Base-by-base conservation (phyloP, 352 stramenopile genomes). In the Phytopythium kandeliae region DNA sequence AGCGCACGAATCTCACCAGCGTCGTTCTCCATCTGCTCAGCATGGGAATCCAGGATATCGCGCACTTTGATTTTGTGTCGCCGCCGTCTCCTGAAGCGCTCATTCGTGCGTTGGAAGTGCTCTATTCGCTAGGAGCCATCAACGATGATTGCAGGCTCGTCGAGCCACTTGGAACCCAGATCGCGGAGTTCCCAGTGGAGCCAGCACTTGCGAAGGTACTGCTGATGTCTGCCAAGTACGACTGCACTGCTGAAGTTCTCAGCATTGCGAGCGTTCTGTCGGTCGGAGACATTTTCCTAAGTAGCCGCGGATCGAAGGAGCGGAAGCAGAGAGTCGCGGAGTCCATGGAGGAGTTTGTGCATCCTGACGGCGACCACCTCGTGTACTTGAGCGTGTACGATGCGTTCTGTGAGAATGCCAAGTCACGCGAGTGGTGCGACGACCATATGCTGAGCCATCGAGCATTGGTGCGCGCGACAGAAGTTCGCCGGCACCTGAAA, bases 141-240 rank as follows among this genome's bases (percentile, higher is more conserved):
- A 62, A 84, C 37, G 58, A 70, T 2, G 51, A 72, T 0, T 86
- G 78, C 51, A 70, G 59, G 24, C 68, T 93, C 7, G 57, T 86
- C 1, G 82, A 93, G 22, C 65, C 77, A 17, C 67, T 99, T 26
- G 97, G 97, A 9, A 74, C 87, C 12, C 85, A 96, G 33, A 99
- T 99, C 94, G 86, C 82, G 36, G 92, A 99, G 57, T 99, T 99
- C 63, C 97, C 97, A 6, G 70, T 99, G 17, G 96, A 98, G 36
- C 96, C 97, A 28, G 78, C 85, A 28, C 54, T 93, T 24, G 81
- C 79, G 2, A 89, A 83, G 40, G 76, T 85, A 24, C 55, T 93
- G 30, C 47, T 91, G 0, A 61, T 75, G n/a, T 89, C 82, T 0
- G 73, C 86, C 33, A 51, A 65, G 24, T 87, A 80, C 36, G 49